Base-by-base conservation (phyloP, 2,329 filamentous ascomycete species). In the Zopfia rhizophila region DNA sequence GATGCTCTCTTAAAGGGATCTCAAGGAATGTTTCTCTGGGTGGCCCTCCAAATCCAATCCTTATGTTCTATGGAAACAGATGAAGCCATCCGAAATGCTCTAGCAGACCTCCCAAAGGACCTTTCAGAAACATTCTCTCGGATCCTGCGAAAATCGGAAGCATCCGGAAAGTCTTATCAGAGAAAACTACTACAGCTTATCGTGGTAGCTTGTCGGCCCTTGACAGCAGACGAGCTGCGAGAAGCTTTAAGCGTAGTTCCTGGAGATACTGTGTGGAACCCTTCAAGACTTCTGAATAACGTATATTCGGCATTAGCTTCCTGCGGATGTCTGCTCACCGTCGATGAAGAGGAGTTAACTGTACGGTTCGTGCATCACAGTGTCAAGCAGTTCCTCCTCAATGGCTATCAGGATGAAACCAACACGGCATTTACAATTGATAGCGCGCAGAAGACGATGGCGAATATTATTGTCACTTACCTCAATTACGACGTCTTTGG, bases 201-300 rank as follows among this genome's bases (percentile, higher is more conserved):
- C 1, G 36, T 55, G 1, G 59, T 52, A 0, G 69, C 70, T 10
- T 38, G 25, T 1, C 61, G 66, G 6, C 65, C 70, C 0, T 44
- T 77, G 6, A 68, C 63, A 0, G 48, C 36, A 0, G 57, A 69
- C 0, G 68, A 77, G 36, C 53, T 78, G 35, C 59, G 63, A 13
- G 74, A 77, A 58, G 72, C 72, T 5, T 36, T 75, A 0, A 74
- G 72, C 11, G 69, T 78, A 0, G 44, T 47, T 2, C 63, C 66
- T 5, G 70, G 72, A 1, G 50, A 72, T 32, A 29, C 48, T 4
- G 35, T 10, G 0, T 61, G 51, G 52, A 33, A 53, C 33, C 31
- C 52, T 7, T 51, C 57, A 2, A 53, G 23, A 12, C 6, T 55
- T 5, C n/a, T 61, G 12, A 55, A 62, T 14, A 27, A 62, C 13